Evolutionary conservation across 805 yeast genomes (phyloP).

Genomic region (Lachancea sp.): DNA sequence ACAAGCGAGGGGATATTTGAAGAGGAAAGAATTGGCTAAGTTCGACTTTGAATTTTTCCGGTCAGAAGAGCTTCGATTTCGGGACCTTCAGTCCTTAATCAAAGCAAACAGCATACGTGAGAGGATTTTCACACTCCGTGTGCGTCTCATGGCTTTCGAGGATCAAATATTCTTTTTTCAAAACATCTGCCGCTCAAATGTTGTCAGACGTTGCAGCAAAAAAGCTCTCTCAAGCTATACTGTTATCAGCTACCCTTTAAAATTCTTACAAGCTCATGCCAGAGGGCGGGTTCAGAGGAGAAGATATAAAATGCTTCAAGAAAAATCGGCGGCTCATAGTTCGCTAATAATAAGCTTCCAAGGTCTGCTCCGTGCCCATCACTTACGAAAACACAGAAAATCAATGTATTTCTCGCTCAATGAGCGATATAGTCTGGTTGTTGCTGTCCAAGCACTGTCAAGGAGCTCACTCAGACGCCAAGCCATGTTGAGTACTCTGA

Average conservation of each 20-base stretch:
- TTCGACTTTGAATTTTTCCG: not conserved
- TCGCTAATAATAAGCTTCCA: conserved; percentile 3
- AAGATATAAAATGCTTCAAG: not conserved
- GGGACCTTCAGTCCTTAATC: conserved; percentile 45
- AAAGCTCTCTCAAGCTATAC: not conserved
- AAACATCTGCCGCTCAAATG: conserved; percentile 36
- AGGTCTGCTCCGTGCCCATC: conserved; percentile 7
- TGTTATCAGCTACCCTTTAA: not conserved
- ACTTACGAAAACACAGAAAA: conserved; percentile 3
- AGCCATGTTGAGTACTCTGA: not conserved
- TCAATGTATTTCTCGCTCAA: conserved; percentile 4
- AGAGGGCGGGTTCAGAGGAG: conserved; percentile 3
- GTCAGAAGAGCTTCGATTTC: not conserved
- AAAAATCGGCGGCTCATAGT: not conserved
- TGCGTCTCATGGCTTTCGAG: conserved; percentile 26
- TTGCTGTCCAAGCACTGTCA: conserved; percentile 1
- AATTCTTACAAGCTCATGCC: conserved; percentile 3
- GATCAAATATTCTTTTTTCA: conserved; percentile 31
- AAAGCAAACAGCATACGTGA: conserved; percentile 40
- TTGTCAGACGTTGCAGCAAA: conserved; percentile 24
- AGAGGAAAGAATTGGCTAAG: conserved; percentile 15
- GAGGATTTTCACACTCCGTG: conserved; percentile 20
- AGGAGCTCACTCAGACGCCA: not conserved
- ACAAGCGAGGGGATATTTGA: conserved; percentile 44
- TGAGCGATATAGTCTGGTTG: not conserved